Percentiles rank a stretch among this genome's conserved stretches.
Evolutionary conservation across 345 rosid species (phyloP).

Genomic region (Theobroma cacao): DNA sequence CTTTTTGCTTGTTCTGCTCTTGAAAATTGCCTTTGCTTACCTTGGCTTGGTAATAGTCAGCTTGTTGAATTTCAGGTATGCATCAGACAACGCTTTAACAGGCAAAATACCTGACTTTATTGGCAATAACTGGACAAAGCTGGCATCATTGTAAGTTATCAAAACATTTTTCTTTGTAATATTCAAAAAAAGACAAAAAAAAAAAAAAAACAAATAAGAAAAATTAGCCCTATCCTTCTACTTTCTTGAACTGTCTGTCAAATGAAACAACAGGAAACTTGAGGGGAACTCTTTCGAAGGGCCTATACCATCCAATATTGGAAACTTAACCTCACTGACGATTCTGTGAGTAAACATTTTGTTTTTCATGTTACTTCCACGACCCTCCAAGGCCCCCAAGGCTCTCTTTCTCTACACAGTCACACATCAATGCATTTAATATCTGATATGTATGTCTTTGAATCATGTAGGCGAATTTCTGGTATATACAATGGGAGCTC

Average conservation of each 20-base stretch:
- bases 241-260: neutral
- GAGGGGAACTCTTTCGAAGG: conserved; percentile 39
- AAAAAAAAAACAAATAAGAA: too few relatives aligned
- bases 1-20: neutral
- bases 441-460: neutral
- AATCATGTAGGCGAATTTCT: conserved; percentile 46
- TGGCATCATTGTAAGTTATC: conserved; percentile 18
- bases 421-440: neutral
- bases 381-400: too few relatives aligned
- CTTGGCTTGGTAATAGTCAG: neutral
- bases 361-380: neutral
- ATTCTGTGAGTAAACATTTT: conserved; percentile 32
- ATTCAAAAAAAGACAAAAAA: neutral
- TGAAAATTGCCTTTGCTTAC: neutral
- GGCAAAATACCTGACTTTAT: conserved; percentile 37
- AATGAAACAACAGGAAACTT: conserved; percentile 23
- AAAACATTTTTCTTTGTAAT: neutral
- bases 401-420: neutral
- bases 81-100: conserved; percentile 26
- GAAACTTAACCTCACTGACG: conserved; percentile 24
- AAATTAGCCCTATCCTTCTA: too few relatives aligned
- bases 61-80: conserved; percentile 24
- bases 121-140: conserved; percentile 33
- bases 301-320: conserved; percentile 37
- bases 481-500: conserved; percentile 48